Evolutionary conservation across 257 asterid species (phyloP).

Genomic region (Ophiorrhiza pumila): DNA sequence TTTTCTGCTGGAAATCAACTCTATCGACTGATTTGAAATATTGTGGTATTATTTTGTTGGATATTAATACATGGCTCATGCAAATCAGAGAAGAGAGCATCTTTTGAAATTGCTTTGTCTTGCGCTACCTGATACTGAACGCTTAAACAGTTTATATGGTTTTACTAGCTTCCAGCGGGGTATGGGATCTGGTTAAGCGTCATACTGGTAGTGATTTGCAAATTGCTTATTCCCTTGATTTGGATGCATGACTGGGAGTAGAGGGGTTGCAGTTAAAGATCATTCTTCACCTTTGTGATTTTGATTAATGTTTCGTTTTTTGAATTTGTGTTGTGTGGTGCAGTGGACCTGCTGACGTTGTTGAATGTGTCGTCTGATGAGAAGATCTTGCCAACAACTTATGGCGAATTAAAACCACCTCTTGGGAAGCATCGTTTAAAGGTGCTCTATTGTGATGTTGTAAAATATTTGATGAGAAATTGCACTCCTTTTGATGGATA

Average conservation of each 20-base stretch:
- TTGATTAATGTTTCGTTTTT: neutral
- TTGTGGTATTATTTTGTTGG: neutral
- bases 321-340: conserved; percentile 14
- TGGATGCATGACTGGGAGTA: neutral
- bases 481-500: neutral
- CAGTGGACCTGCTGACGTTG: conserved; percentile 80
- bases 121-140: neutral
- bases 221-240: neutral
- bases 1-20: neutral
- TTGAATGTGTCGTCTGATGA: conserved; percentile 74
- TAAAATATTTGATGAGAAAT: neutral
- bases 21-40: neutral
- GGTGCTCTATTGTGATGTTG: conserved; percentile 38
- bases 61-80: neutral
- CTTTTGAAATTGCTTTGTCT: neutral
- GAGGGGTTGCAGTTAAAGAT: neutral
- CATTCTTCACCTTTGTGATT: neutral
- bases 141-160: neutral
- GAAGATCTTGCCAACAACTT: conserved; percentile 68
- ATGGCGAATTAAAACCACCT: conserved; percentile 95
- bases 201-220: neutral
- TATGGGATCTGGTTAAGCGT: neutral
- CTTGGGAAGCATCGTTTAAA: conserved; percentile 92
- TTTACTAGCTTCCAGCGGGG: neutral
- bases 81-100: neutral